Conservation (phyloP, 441 rosid species). For the Kokia cookei region DNA sequence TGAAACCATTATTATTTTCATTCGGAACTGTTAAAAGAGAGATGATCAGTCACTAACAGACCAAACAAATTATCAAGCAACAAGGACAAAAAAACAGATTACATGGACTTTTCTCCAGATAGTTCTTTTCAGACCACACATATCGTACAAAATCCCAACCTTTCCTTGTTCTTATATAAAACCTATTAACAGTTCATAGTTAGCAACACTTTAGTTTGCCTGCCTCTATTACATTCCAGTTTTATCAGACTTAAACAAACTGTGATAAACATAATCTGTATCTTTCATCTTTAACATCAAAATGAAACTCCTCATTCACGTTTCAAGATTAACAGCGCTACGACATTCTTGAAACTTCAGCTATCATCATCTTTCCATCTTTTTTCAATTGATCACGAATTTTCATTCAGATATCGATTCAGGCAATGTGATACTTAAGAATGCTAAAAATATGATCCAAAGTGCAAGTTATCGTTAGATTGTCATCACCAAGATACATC, state of each 20-base stretch:
- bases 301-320: background rate
- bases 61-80: conserved; percentile 1
- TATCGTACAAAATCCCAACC: background rate
- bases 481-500: background rate
- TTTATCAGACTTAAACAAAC: background rate
- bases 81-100: background rate
- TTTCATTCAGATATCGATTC: background rate
- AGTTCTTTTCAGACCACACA: background rate
- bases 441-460: background rate
- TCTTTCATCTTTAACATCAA: background rate
- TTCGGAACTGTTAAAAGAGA: conserved; percentile 39
- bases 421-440: background rate
- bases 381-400: background rate
- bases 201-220: background rate
- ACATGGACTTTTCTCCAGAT: background rate
- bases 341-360: background rate
- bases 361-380: background rate
- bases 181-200: background rate
- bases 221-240: background rate
- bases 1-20: conserved; percentile 58
- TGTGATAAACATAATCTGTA: background rate
- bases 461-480: background rate
- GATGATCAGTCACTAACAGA: background rate
- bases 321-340: background rate
- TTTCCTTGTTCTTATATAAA: background rate